Conservation (phyloP, 352 stramenopile species). For the Phytopythium litorale region DNA sequence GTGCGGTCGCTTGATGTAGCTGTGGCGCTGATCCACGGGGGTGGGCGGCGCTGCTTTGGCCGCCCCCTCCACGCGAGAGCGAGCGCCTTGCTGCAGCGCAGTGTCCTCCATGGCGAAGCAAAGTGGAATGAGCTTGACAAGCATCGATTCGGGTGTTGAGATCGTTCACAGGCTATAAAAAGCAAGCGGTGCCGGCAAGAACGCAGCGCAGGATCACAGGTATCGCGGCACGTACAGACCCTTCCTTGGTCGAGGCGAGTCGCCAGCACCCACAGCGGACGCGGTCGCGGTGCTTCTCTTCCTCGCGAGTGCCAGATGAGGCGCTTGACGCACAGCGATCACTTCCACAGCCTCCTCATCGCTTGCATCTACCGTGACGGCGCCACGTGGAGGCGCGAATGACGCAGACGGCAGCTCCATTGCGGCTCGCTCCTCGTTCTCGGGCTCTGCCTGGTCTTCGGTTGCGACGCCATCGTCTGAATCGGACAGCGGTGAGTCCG, state of each 20-base stretch:
- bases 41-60: not conserved
- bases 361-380: not conserved
- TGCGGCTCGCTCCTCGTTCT: not conserved
- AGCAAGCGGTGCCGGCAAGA: not conserved
- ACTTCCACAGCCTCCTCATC: not conserved
- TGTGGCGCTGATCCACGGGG: slow-evolving; percentile 24
- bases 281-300: not conserved
- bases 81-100: not conserved
- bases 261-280: not conserved
- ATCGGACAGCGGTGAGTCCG: slow-evolving; percentile 4
- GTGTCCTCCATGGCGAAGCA: not conserved
- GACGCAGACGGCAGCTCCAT: not conserved
- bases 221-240: slow-evolving; percentile 12
- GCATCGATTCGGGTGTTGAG: not conserved
- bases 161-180: not conserved
- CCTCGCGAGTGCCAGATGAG: not conserved
- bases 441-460: slow-evolving; percentile 6
- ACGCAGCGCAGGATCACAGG: slow-evolving; percentile 1
- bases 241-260: not conserved
- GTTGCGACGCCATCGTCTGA: slow-evolving; percentile 10
- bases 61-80: not conserved
- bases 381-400: not conserved
- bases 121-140: not conserved
- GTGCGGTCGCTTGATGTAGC: slow-evolving; percentile 52
- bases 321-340: not conserved